These are phyloP conservation scores for Ogataea nonfermentans DNA, from an alignment of 805 yeast genomes.

Conservation along the genomic window DNA sequence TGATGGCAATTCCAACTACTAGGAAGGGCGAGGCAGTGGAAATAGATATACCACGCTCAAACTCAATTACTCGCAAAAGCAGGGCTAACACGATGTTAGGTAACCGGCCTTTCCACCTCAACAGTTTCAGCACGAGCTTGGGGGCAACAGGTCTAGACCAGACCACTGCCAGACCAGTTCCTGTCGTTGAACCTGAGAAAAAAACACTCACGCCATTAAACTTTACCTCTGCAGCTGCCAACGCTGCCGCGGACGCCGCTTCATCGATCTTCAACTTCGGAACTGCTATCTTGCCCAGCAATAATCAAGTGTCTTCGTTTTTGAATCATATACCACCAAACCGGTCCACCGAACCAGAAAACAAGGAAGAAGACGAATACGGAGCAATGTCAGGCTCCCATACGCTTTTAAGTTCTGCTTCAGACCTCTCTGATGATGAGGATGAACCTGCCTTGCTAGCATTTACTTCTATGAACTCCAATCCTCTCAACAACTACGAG, in stretches of 20 bases:
- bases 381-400: conserved; percentile 14
- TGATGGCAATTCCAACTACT: conserved; percentile 80
- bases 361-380: conserved; percentile 11
- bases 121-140: conserved; percentile 2
- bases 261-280: conserved; percentile 32
- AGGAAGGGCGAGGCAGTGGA: conserved; percentile 77
- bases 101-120: conserved; percentile 16
- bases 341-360: neutral
- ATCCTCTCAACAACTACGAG: conserved; percentile 36
- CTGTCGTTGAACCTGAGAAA: conserved; percentile 10
- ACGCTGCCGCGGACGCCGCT: conserved; percentile 31
- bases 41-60: conserved; percentile 46
- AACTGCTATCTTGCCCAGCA: conserved; percentile 17
- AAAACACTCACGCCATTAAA: conserved; percentile 21
- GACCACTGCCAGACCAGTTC: neutral
- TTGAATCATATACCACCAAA: conserved; percentile 5
- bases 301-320: neutral
- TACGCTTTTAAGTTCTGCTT: conserved; percentile 12
- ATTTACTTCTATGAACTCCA: conserved; percentile 32
- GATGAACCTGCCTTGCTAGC: conserved; percentile 33
- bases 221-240: conserved; percentile 29
- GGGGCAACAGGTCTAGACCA: neutral
- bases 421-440: conserved; percentile 21
- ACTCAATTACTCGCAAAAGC: conserved; percentile 26
- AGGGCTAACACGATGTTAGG: conserved; percentile 22